Base-by-base conservation (phyloP, 1,284 basidiomycete species). In the Entoloma clypeatum region DNA sequence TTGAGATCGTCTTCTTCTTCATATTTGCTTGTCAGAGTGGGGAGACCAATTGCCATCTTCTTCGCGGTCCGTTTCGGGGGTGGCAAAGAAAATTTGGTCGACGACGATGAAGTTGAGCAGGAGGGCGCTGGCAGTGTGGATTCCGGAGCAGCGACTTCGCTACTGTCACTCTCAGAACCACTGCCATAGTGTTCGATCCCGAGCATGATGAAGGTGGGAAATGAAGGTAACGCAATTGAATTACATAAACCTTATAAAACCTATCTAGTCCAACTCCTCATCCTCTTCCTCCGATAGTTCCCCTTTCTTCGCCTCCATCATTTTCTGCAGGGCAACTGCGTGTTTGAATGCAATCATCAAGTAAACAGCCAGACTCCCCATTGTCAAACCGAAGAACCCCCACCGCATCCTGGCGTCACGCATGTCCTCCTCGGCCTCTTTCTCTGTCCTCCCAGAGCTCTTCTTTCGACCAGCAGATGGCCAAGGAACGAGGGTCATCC, bases 121-220 rank as follows among this genome's bases (percentile, higher is more conserved):
- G 64, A 4, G 70, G 65, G 57, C 36, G 54, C 34, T 16, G 43
- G 29, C 11, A 24, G 21, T 13, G 39, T 42, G 29, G 37, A 23
- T 11, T 38, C 24, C 7, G 21, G 16, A 13, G 56, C 42, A 49
- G 41, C 51, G 30, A 81, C 77, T 33, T 67, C 62, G 39, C 74
- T 74, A 51, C 67, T 68, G 49, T 77, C 75, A 49, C 57, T 69
- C 47, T 80, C 78, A 53, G 70, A 75, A 58, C 72, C 81, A 60
- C 81, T 86, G 45, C 81, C 82, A 53, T 88, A 88, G 68, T 71
- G 73, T 55, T 81, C 80, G 42, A 86, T 68, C 35, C 82, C 83
- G 51, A 87, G 74, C 83, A 86, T 88, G n/a, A n/a, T n/a, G n/a
- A n/a, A n/a, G n/a, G n/a, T n/a, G n/a, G n/a, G n/a, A n/a, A n/a